Percentiles rank a stretch among this genome's conserved stretches.
phyloP scores from a whole-genome alignment of 139 green algal genomes.

The Micractinium conductrix region DNA sequence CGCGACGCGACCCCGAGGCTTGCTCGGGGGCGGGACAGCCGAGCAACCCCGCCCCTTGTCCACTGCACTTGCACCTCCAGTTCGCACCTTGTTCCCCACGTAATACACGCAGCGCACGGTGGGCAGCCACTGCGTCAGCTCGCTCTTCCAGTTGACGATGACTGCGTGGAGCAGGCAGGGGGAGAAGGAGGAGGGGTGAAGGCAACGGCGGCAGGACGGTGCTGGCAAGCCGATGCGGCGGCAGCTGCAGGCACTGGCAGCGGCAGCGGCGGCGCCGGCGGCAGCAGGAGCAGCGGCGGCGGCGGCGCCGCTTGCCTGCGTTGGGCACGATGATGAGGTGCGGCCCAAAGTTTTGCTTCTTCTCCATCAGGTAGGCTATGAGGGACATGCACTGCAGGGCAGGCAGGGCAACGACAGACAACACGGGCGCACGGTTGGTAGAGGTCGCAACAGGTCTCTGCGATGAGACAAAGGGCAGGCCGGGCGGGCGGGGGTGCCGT shows the following conservation, averaged over 20 bases:
- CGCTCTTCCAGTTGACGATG: slow-evolving; percentile 96
- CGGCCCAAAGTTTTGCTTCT: slow-evolving; percentile 93
- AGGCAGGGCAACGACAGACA: no score
- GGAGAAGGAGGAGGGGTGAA: neutral
- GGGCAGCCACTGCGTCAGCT: slow-evolving; percentile 94
- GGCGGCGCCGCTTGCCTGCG: no score
- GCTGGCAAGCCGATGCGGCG: no score
- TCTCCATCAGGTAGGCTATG: slow-evolving; percentile 94
- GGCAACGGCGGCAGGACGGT: neutral
- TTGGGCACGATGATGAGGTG: slow-evolving; percentile 99
- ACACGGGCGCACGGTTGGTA: no score
- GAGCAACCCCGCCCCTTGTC: no score
- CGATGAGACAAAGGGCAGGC: neutral
- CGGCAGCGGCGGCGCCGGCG: no score
- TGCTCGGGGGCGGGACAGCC: no score
- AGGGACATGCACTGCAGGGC: slow-evolving; percentile 90
- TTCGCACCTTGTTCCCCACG: slow-evolving; percentile 55
- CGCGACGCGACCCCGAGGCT: no score
- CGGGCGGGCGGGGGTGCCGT: neutral
- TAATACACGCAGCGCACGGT: slow-evolving; percentile 76
- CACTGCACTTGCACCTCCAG: neutral
- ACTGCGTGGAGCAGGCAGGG: slow-evolving; percentile 57
- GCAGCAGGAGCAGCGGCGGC: no score
- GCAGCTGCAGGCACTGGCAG: neutral
- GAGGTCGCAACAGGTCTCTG: no score